Evolutionary conservation across 2,329 filamentous ascomycete species (phyloP).

Genomic region (Botryotinia convoluta): DNA sequence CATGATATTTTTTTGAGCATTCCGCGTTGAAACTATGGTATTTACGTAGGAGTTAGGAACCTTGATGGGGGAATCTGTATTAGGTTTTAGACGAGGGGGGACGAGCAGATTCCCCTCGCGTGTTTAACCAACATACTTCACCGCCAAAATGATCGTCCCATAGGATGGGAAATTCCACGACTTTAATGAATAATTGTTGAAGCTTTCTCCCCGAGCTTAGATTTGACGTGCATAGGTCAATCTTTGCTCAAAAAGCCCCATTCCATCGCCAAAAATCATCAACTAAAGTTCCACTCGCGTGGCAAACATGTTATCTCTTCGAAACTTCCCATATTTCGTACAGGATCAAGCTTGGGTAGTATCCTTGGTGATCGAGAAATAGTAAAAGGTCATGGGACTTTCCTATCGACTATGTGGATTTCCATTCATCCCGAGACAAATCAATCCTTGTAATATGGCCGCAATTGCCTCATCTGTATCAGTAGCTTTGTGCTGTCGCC

Average conservation of each 20-base stretch:
- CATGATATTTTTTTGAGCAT: background rate
- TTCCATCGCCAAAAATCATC: background rate
- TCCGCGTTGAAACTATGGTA: background rate
- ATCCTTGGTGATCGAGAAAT: background rate
- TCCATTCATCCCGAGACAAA: slow-evolving; percentile 2
- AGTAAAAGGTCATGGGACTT: slow-evolving; percentile 9
- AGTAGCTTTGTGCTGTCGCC: background rate
- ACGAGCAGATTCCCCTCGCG: background rate
- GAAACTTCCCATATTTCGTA: slow-evolving; percentile 5
- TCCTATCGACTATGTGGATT: background rate
- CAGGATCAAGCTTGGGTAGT: background rate
- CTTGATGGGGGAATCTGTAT: background rate
- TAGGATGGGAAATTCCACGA: background rate
- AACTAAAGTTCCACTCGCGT: slow-evolving; percentile 6
- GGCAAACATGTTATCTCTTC: slow-evolving; percentile 7
- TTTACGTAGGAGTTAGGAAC: background rate
- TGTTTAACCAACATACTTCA: background rate
- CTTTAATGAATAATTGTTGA: background rate
- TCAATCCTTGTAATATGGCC: slow-evolving; percentile 4
- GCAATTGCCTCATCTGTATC: slow-evolving; percentile 5
- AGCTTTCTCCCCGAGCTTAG: slow-evolving; percentile 8
- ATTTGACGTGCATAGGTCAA: slow-evolving; percentile 18
- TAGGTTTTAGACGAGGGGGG: background rate
- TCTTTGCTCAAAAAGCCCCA: slow-evolving; percentile 7
- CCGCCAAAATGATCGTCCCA: background rate